Evolutionary conservation across 1,284 basidiomycete species (phyloP).

Genomic region (Neonothopanus nambi): DNA sequence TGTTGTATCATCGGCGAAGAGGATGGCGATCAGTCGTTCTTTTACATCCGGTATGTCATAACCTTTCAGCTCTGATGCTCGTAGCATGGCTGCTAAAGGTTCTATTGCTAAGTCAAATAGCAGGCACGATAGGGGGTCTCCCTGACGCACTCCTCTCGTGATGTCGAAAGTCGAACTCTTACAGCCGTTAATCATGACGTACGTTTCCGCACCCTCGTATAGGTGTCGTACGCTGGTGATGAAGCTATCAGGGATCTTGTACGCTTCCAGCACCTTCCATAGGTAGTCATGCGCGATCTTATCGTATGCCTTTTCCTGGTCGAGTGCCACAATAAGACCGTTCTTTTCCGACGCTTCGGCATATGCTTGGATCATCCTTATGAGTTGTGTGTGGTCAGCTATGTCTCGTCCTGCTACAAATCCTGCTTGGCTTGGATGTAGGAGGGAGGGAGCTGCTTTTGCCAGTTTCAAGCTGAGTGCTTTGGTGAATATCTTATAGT

Average conservation of each 20-base stretch:
- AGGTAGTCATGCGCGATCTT: slow-evolving; percentile 27
- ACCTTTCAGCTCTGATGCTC: slow-evolving; percentile 9
- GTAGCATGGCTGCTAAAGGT: slow-evolving; percentile 12
- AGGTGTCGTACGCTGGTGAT: slow-evolving; percentile 18
- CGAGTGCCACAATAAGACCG: slow-evolving; percentile 22
- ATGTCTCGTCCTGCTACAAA: slow-evolving; percentile 24
- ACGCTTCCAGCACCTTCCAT: slow-evolving; percentile 16
- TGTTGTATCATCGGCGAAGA: slow-evolving; percentile 22
- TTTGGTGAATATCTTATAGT: slow-evolving; percentile 20
- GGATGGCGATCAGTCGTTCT: slow-evolving; percentile 8
- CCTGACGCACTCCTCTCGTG: slow-evolving; percentile 25
- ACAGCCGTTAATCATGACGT: slow-evolving; percentile 34
- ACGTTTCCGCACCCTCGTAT: slow-evolving; percentile 22
- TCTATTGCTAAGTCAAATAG: slow-evolving; percentile 29
- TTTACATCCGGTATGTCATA: slow-evolving; percentile 3
- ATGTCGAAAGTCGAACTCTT: slow-evolving; percentile 13
- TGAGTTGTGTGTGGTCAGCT: slow-evolving; percentile 20
- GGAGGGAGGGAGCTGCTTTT: slow-evolving; percentile 12
- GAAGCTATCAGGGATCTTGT: slow-evolving; percentile 15
- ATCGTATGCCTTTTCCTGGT: slow-evolving; percentile 23
- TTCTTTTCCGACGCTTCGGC: slow-evolving; percentile 22
- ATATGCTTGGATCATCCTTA: slow-evolving; percentile 20
- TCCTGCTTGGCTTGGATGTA: slow-evolving; percentile 24
- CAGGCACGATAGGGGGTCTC: slow-evolving; percentile 28
- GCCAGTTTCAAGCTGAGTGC: slow-evolving; percentile 13